Conservation (phyloP, 192 early-diverging fungal species). For the Podila epigama region DNA sequence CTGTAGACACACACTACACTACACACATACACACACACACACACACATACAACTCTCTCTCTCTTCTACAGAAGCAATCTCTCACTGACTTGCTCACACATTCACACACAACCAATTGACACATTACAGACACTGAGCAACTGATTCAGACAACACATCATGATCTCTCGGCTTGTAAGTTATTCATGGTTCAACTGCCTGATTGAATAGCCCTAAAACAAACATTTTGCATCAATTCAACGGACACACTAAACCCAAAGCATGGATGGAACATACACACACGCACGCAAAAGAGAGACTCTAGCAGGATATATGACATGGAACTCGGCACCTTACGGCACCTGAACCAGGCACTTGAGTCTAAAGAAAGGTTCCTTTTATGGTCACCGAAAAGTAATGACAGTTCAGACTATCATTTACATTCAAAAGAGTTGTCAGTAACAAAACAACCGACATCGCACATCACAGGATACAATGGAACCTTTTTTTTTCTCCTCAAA, state of each 20-base stretch:
- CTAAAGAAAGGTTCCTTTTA: no score
- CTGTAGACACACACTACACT: no score
- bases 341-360: no score
- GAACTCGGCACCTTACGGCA: no score
- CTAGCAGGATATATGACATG: no score
- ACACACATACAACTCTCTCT: neutral
- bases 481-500: no score
- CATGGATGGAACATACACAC: no score
- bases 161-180: conserved; percentile 48
- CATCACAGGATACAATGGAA: neutral
- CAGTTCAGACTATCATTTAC: neutral
- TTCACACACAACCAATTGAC: neutral
- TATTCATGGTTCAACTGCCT: neutral
- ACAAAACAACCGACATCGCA: neutral
- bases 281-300: no score
- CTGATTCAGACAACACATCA: neutral
- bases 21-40: no score
- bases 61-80: neutral
- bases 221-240: neutral
- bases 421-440: neutral
- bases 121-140: neutral
- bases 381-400: neutral
- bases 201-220: neutral
- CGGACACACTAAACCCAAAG: no score
- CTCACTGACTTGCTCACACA: neutral